A percentile compares a stretch with the other conserved stretches of the same genome.
Conservation (phyloP, 495 filamentous ascomycete genomes). For the Aspergillus diversus region DNA sequence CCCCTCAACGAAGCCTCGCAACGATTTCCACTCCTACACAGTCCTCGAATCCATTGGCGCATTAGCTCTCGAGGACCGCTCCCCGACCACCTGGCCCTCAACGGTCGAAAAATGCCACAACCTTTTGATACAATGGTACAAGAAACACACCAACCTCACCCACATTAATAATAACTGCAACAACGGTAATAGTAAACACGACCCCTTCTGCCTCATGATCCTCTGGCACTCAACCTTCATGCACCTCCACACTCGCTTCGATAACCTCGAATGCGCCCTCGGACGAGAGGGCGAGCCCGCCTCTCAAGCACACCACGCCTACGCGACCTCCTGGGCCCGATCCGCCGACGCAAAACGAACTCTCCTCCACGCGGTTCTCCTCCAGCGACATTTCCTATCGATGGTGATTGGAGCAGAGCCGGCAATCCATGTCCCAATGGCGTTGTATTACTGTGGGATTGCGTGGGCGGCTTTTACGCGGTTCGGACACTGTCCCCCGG, state of each 20-base stretch:
- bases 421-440: conserved; percentile 27
- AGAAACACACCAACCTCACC: conserved; percentile 11
- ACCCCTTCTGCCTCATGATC: conserved; percentile 28
- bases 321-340: conserved; percentile 20
- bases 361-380: conserved; percentile 26
- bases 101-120: conserved; percentile 2
- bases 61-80: conserved; percentile 4
- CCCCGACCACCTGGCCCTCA: not conserved
- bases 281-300: conserved; percentile 30
- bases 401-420: conserved; percentile 24
- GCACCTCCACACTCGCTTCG: conserved; percentile 30
- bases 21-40: conserved; percentile 7
- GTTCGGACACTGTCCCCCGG: not conserved
- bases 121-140: conserved; percentile 15
- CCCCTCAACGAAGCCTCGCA: not conserved
- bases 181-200: not conserved
- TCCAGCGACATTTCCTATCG: conserved; percentile 24
- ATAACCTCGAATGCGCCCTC: conserved; percentile 32
- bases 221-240: conserved; percentile 43
- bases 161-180: not conserved
- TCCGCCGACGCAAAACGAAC: conserved; percentile 22
- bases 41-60: conserved; percentile 11
- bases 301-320: conserved; percentile 2
- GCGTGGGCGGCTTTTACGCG: conserved; percentile 20
- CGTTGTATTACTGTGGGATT: conserved; percentile 25